These are phyloP conservation scores for Podosphaera aphanis DNA, from an alignment of 2,329 filamentous ascomycete genomes.

Conservation along the genomic window DNA sequence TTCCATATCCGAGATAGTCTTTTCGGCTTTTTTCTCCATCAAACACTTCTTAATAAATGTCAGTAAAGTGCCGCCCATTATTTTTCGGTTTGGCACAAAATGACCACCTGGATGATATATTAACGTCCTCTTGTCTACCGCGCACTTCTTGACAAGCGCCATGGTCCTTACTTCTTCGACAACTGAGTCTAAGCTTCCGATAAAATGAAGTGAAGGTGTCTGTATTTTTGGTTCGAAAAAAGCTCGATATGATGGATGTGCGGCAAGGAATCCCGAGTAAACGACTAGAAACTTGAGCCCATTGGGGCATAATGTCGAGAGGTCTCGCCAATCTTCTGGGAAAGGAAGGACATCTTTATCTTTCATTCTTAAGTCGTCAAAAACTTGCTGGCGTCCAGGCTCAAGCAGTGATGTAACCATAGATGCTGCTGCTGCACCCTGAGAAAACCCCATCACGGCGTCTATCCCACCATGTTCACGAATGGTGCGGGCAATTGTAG, in stretches of 20 bases:
- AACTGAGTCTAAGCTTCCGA: constrained; percentile 68
- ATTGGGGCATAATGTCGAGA: constrained; percentile 13
- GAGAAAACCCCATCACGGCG: constrained; percentile 61
- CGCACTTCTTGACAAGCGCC: constrained; percentile 42
- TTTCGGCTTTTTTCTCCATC: constrained; percentile 20
- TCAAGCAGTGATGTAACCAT: constrained; percentile 57
- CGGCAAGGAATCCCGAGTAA: constrained; percentile 57
- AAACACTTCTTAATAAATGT: constrained; percentile 37
- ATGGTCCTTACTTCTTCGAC: constrained; percentile 56
- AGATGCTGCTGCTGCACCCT: constrained; percentile 50
- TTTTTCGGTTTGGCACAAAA: constrained; percentile 63
- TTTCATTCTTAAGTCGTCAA: constrained; percentile 17
- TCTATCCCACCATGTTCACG: constrained; percentile 44
- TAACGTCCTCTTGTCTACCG: constrained; percentile 20
- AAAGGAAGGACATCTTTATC: constrained; percentile 24
- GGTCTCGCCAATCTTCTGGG: constrained; percentile 19
- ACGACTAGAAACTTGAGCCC: constrained; percentile 43
- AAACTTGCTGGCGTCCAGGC: constrained; percentile 21
- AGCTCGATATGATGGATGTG: constrained; percentile 35
- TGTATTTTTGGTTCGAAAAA: constrained; percentile 53
- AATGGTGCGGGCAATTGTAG: constrained; percentile 35
- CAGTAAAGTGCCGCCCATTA: constrained; percentile 54
- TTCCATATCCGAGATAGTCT: constrained; percentile 44
- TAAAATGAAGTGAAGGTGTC: constrained; percentile 60
- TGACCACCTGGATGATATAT: constrained; percentile 67